Base-by-base conservation (phyloP, 768 basidiomycete genomes). In the Clitopilus hobsonii region DNA sequence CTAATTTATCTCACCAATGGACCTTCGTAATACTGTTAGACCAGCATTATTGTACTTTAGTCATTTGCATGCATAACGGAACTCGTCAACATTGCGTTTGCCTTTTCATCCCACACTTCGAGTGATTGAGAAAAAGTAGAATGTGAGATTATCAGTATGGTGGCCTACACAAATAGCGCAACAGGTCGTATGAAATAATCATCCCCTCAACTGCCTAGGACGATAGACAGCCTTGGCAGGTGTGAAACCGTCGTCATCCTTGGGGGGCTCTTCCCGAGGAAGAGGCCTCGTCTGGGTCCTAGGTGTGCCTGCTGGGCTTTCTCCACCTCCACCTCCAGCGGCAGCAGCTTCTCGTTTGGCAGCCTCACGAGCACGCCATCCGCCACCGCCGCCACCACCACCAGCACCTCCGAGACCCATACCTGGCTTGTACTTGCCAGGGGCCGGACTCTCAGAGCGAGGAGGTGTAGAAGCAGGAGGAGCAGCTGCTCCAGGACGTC, bases 221-320 rank as follows among this genome's bases (percentile, higher is more conserved):
- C 61, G 61, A 54, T 56, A 62, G 20, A 61, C 58, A 11, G 69
- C 68, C 22, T 65, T 57, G 30, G 86, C 84, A 23, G 82, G 76
- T 69, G 85, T 83, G 77, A 90, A 90, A 3, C 89, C 88, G 61
- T 91, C 89, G 3, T 82, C 75, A 38, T 88, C 85, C 61, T 74
- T 80, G 60, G 71, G 72, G 5, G 65, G 50, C 51, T 80, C 79
- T 52, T 80, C 75, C 59, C 69, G 71, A 16, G 65, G 55, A 7
- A 62, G 56, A 26, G 63, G 59, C 10, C 69, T 63, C 0, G 75
- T 72, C 38, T 79, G 73, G 10, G 79, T 71, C 14, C 67, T 63
- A 28, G 73, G 58, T 7, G 74, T 61, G n/a, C 4, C 11, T 4
- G 41, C 22, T 14, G 73, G 67, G 24, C 72, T 62, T 20, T 64